Base-by-base conservation (phyloP, 2,329 filamentous ascomycete species). In the Hypoxylon sp. region DNA sequence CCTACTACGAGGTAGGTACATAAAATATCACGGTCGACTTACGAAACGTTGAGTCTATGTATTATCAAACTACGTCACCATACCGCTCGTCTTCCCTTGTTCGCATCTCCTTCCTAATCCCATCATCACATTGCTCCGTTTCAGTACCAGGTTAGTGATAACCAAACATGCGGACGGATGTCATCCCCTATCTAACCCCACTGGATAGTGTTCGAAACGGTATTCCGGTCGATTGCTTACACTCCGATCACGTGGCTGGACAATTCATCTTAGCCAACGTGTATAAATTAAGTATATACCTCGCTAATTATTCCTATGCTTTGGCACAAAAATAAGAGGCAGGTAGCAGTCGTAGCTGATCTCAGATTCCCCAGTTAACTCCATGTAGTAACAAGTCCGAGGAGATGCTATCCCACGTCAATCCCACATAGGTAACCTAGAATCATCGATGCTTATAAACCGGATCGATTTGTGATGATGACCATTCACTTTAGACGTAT, bases 141-240 rank as follows among this genome's bases (percentile, higher is more conserved):
- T 53, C 22, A 22, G 22, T 29, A 54, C 14, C 51, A 24, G 10
- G 11, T 22, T 22, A 5, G 19, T 26, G n/a, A 39, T 29, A n/a
- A 26, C 37, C 51, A n/a, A n/a, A 26, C 46, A 8, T 50, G 44
- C 26, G 44, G 37, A 55, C 37, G 53, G 19, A 47, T 52, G 26
- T 24, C 33, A 53, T 37, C 55, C 31, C 29, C 29, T 48, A 24
- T 31, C 31, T 37, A 29, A 22, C 44, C 26, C 54, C 35, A 6
- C 37, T 17, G 35, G 13, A 42, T n/a, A 42, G 37, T n/a, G 2
- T 19, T 44, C 17, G 19, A 9, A 44, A 22, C 11, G 8, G 39
- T 19, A 44, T 44, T 44, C 39, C 11, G 10, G 8, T 19, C 14
- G 14, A 44, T 11, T 44, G 39, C 39, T 44, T 44, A 44, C 39